Evolutionary conservation across 495 filamentous ascomycete species (phyloP).

Genomic region (Lasiosphaeria ovina): DNA sequence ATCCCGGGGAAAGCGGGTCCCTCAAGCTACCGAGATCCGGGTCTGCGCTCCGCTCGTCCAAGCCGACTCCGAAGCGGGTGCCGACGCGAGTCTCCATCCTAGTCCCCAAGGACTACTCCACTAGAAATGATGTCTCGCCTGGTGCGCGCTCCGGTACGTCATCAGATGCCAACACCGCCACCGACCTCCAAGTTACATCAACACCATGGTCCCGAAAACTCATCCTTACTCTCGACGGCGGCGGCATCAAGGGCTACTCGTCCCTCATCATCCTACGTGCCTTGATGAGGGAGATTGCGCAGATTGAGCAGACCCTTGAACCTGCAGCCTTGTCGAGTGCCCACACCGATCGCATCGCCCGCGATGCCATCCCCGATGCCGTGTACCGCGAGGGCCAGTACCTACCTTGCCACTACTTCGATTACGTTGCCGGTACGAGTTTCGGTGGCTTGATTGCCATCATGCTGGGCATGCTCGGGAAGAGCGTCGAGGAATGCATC

Average conservation of each 20-base stretch:
- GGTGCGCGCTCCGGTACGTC: not conserved
- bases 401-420: slow-evolving; percentile 50
- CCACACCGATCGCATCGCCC: slow-evolving; percentile 24
- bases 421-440: slow-evolving; percentile 41
- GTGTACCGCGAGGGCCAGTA: slow-evolving; percentile 42
- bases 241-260: slow-evolving; percentile 33
- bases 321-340: slow-evolving; percentile 25
- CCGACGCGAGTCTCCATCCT: slow-evolving; percentile 30
- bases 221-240: slow-evolving; percentile 35
- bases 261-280: slow-evolving; percentile 31
- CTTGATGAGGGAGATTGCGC: slow-evolving; percentile 29
- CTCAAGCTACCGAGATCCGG: slow-evolving; percentile 7
- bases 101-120: slow-evolving; percentile 19
- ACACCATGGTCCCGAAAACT: slow-evolving; percentile 30
- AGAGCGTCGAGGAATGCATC: slow-evolving; percentile 30
- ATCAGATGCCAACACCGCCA: slow-evolving; percentile 8
- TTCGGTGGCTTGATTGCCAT: slow-evolving; percentile 38
- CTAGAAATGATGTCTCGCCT: slow-evolving; percentile 14
- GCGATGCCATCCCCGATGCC: slow-evolving; percentile 40
- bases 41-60: slow-evolving; percentile 26
- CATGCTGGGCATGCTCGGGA: slow-evolving; percentile 34
- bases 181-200: slow-evolving; percentile 23
- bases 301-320: slow-evolving; percentile 21
- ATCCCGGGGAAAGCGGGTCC: slow-evolving; percentile 2
- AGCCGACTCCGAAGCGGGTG: slow-evolving; percentile 20